Evolutionary conservation across 2,329 filamentous ascomycete species (phyloP), one percentile per base, ranked within the genome.

Genomic region (Blumeriella jaapii): DNA sequence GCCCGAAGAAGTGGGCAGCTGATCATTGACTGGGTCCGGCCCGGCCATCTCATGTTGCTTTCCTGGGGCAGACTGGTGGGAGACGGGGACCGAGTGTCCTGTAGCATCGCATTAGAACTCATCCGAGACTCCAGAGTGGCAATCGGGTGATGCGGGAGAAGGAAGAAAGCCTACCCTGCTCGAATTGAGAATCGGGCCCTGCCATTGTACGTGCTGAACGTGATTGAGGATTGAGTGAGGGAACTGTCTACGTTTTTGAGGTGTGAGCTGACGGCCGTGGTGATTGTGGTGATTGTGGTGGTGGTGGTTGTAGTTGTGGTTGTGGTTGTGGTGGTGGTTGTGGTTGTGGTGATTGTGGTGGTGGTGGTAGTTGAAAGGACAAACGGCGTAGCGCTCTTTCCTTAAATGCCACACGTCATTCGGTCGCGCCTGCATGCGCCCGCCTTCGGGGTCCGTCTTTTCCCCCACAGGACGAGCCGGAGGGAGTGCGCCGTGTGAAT

Each of bases 1-100:
- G 23, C 78, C 78, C 39, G 80, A 71, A 12, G 71, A 67, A 4
- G 73, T 77, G 0, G 82, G 82, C 2, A 87, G 59, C 39, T 78
- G 63, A 36, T 79, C 73, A 38, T 70, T 73, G 28, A 70, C 62
- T 1, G 81, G 77, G 36, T 70, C 63, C 1, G 65, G 66, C 13
- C 66, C 55, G 4, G 61, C 59, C 61, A 85, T 63, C 12, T 72
- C 58, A 19, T 48, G 40, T 17, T 62, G 56, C 44, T 78, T 63
- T 11, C 64, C 61, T 6, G 72, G 72, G 15, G 61, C 59, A 25
- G 61, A 49, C 47, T 74, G 65, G 44, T 73, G 59, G 20, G 66
- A 62, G 28, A 74, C 60, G 1, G 65, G 65, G 8, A 67, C 56
- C 41, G 63, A 52, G 47, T 71, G 61, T 24, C 67, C 69, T 67